Base-by-base conservation (phyloP, 345 rosid species). In the Citrus hindsii region DNA sequence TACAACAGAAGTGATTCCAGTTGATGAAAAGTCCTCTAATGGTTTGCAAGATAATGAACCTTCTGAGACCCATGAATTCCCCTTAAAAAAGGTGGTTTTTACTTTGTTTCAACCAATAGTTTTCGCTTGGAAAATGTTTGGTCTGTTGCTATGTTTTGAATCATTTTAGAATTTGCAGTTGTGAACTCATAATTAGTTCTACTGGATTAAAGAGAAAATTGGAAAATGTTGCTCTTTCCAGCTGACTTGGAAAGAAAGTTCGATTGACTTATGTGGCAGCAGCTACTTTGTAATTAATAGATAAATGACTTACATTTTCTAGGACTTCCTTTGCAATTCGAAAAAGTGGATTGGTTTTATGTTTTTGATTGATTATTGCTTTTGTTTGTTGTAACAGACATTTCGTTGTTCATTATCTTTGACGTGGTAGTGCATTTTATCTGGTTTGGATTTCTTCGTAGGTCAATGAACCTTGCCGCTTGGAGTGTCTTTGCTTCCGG, bases 381-480 rank as follows among this genome's bases (percentile, higher is more conserved):
- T 48, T 42, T 69, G 7, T 69, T 28, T 42, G 35, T 12, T 64
- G 27, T 56, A 48, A 16, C 30, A 38, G 48, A 58, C 30, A 61
- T 46, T 81, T 21, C 25, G 63, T 32, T 63, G 55, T 74, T 67
- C 14, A 18, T 32, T 60, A 38, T 33, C 68, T 73, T 76, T 51
- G 58, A 53, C 53, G 40, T 21, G 46, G 55, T 55, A 40, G 38
- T 77, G 30, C 18, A 65, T 77, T 56, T 81, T 63, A 74, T 16
- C 48, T 16, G 7, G 60, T 59, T 46, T 76, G 71, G 27, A 6
- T 75, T 46, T 40, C 79, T 74, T 77, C 65, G 16, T 74, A 93
- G 98, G 89, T 86, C 58, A 85, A 82, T 73, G 90, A 88, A 83
- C 97, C 97, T 82, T 91, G 95, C 89, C 56, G 63, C 83, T 77